Base-by-base conservation (phyloP, 345 rosid genomes). In the Sisymbrium irio region DNA sequence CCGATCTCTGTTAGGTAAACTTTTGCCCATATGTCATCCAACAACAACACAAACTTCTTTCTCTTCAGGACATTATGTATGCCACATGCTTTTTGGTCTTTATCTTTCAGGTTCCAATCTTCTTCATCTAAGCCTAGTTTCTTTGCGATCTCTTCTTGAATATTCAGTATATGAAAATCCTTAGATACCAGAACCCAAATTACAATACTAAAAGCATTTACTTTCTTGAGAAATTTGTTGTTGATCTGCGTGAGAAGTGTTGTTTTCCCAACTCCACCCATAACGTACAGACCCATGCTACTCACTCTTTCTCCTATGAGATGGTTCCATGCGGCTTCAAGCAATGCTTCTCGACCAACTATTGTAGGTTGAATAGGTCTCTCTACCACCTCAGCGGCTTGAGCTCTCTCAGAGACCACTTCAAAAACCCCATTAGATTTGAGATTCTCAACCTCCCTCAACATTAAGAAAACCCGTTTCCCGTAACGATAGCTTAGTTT, bases 1-100 rank as follows among this genome's bases (percentile, higher is more conserved):
- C 77, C 73, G 1, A 71, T 35, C 40, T 57, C 15, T 0, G 37
- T 2, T 30, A 77, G 13, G n/a, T 71, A 0, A 65, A 53, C 14
- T 30, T 59, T n/a, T 10, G 40, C 3, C 80, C 80, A 77, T 15
- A 71, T 17, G 36, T 77, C 76, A 65, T 77, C 80, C 7, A 71
- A 6, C 7, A 77, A 28, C 37, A 77, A 1, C 25, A 77, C 37
- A 28, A 77, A 77, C 20, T 15, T 69, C 28, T 64, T 77, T 5
- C 20, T 44, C 17, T 0, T 27, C 14, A 77, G 25, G 59, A 54
- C 15, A 27, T 3, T 54, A 9, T 51, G 33, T 54, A 54, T 57
- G 2, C 20, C 37, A 36, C 11, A 8, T 0, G 47, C 7, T 15
- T 53, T 55, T 55, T 55, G 60, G 0, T 15, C 18, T 33, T 57